Conservation (phyloP, 345 rosid genomes). For the Kandelia obovata region DNA sequence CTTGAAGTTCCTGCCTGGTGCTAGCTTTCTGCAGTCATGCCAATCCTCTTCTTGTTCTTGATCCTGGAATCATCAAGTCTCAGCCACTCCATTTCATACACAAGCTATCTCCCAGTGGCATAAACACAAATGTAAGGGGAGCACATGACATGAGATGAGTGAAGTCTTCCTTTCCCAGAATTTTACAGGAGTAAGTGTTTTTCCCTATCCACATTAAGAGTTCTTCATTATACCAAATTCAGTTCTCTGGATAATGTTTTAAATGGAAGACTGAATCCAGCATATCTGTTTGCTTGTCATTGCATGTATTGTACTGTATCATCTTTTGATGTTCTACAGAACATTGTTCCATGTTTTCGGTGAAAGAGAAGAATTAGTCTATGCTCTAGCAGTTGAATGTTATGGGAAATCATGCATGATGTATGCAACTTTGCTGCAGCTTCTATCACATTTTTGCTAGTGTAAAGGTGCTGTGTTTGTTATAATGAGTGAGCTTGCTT, state of each 20-base stretch:
- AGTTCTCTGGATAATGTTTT: conserved; percentile 4
- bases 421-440: not conserved
- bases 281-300: not conserved
- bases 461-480: not conserved
- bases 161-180: conserved; percentile 8
- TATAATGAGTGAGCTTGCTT: conserved; percentile 1
- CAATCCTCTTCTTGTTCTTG: conserved; percentile 92
- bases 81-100: conserved; percentile 91
- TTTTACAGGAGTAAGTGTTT: not conserved
- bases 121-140: conserved; percentile 95
- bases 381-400: not conserved
- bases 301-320: no score
- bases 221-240: not conserved
- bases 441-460: not conserved
- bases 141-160: conserved; percentile 69
- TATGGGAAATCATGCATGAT: no score
- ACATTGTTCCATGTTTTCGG: not conserved
- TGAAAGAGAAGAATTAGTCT: not conserved
- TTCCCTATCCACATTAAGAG: not conserved
- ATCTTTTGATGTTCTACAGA: conserved; percentile 4
- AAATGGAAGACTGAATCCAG: not conserved
- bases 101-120: conserved; percentile 93
- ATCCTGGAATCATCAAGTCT: conserved; percentile 98
- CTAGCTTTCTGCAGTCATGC: conserved; percentile 90
- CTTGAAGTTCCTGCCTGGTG: conserved; percentile 74